A percentile compares a stretch with the other conserved stretches of the same genome.
Conservation (phyloP, 1,139 yeast species). For the Candida mesenterica region DNA sequence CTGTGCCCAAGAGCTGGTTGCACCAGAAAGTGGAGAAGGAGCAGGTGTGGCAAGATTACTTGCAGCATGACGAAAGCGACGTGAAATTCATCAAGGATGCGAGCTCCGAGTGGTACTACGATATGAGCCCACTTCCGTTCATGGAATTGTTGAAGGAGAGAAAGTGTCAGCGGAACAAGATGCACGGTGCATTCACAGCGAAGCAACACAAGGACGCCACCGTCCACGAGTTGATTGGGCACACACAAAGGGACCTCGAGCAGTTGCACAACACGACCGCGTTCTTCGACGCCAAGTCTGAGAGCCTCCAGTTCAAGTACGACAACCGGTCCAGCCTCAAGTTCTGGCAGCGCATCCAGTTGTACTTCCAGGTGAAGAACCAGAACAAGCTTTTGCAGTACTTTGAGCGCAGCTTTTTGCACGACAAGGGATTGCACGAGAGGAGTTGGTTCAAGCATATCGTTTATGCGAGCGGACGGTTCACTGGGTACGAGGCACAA, state of each 20-base stretch:
- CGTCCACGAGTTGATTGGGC: conserved; percentile 27
- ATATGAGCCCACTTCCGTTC: conserved; percentile 19
- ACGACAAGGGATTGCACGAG: conserved; percentile 58
- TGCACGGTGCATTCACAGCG: conserved; percentile 8
- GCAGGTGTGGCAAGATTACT: conserved; percentile 17
- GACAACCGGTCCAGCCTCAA: conserved; percentile 33
- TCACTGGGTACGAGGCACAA: conserved; percentile 84
- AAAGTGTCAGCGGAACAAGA: conserved; percentile 20
- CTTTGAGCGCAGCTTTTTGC: conserved; percentile 67
- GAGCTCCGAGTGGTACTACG: conserved; percentile 22
- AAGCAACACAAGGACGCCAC: conserved; percentile 21
- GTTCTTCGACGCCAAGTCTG: conserved; percentile 37
- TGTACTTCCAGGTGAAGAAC: conserved; percentile 43
- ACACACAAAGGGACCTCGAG: conserved; percentile 25
- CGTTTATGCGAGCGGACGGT: conserved; percentile 79
- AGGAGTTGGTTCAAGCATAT: conserved; percentile 88
- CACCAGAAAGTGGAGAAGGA: conserved; percentile 12
- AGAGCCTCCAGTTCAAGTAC: conserved; percentile 32
- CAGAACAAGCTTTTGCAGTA: conserved; percentile 45
- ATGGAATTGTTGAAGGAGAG: conserved; percentile 21
- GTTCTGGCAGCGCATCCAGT: conserved; percentile 38
- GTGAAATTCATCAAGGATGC: conserved; percentile 19
- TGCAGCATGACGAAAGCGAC: conserved; percentile 19
- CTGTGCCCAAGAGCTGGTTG: conserved; percentile 29
- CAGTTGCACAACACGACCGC: conserved; percentile 25